A percentile compares a stretch with the other conserved stretches of the same genome.
Conservation (phyloP, 1,139 yeast genomes). For the Saccharomyces hybrid region DNA sequence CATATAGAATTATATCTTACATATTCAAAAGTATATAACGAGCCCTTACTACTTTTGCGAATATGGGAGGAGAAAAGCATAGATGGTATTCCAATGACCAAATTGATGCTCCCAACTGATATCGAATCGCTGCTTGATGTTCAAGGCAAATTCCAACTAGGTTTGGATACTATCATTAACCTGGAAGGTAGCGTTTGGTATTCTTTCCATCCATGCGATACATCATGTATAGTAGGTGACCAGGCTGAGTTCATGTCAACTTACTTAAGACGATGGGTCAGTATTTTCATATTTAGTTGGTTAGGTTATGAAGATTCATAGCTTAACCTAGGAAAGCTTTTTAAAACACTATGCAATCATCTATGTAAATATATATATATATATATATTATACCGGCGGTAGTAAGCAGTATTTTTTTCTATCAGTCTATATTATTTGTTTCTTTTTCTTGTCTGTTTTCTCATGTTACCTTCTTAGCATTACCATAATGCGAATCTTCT, state of each 20-base stretch:
- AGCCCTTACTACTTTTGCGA: constrained; percentile 18
- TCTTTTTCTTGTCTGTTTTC: background rate
- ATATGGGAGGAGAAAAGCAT: constrained; percentile 10
- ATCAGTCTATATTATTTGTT: background rate
- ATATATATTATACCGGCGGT: background rate
- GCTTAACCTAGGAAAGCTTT: background rate
- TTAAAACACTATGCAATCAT: background rate
- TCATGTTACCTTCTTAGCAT: background rate
- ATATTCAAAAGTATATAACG: constrained; percentile 15
- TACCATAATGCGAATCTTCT: background rate
- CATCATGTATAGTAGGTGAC: constrained; percentile 21
- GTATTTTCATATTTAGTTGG: constrained; percentile 19
- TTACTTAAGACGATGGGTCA: constrained; percentile 23
- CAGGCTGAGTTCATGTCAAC: background rate
- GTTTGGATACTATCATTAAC: constrained; percentile 7
- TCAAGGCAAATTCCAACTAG: constrained; percentile 5
- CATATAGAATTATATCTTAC: constrained; percentile 11
- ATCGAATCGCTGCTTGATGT: constrained; percentile 3
- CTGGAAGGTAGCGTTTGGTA: constrained; percentile 18
- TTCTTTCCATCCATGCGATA: constrained; percentile 26
- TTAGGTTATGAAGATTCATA: constrained; percentile 20
- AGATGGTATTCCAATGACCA: background rate
- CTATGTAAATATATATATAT: background rate
- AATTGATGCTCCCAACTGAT: constrained; percentile 6
- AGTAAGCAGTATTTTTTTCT: background rate